Evolutionary conservation across 352 stramenopile genomes (phyloP).

Genomic region (Globisporangium sylvaticum): DNA sequence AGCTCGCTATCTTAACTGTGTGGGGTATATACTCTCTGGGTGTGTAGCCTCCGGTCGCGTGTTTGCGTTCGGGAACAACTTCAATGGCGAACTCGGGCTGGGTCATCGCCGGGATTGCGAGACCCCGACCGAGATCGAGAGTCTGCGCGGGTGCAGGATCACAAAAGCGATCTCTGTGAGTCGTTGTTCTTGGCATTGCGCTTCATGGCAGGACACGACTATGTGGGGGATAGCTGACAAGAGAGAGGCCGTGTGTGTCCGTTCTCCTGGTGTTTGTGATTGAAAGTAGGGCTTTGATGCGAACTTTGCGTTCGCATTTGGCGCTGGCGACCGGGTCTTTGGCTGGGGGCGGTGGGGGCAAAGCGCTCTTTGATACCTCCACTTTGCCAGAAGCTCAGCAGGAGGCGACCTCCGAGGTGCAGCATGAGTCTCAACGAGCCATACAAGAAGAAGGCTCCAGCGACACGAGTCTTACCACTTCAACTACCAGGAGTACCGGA

Average conservation of each 20-base stretch:
- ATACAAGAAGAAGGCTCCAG: background rate
- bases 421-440: background rate
- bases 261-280: background rate
- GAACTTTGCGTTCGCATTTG: slow-evolving; percentile 77
- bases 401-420: background rate
- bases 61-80: slow-evolving; percentile 67
- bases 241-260: too few relatives aligned
- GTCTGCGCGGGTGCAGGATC: slow-evolving; percentile 40
- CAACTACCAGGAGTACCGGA: background rate
- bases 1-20: background rate
- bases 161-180: slow-evolving; percentile 42
- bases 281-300: slow-evolving; percentile 51
- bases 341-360: slow-evolving; percentile 84
- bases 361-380: slow-evolving; percentile 30
- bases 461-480: background rate
- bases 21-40: background rate
- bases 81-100: slow-evolving; percentile 57
- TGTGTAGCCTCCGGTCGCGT: slow-evolving; percentile 45
- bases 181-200: too few relatives aligned
- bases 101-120: slow-evolving; percentile 40
- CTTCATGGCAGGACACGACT: background rate
- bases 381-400: background rate
- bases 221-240: background rate
- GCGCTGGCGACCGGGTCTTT: slow-evolving; percentile 79
- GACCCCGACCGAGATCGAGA: slow-evolving; percentile 49